A percentile compares a stretch with the other conserved stretches of the same genome.
Conservation (phyloP, 2,329 filamentous ascomycete species). For the Penicillium palitans region DNA sequence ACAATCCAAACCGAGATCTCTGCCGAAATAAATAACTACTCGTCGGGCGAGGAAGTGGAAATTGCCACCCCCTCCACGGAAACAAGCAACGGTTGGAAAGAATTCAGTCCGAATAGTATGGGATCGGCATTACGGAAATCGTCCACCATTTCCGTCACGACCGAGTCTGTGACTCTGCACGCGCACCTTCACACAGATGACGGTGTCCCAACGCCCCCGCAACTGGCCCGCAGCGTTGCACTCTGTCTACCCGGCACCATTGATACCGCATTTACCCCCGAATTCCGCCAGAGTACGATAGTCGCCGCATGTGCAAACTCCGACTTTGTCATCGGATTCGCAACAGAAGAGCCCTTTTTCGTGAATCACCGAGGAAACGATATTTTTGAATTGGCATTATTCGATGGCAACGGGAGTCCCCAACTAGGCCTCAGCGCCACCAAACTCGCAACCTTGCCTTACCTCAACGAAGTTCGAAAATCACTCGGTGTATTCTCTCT, state of each 20-base stretch:
- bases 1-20: slow-evolving; percentile 46
- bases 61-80: slow-evolving; percentile 7
- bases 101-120: slow-evolving; percentile 28
- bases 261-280: slow-evolving; percentile 34
- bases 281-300: slow-evolving; percentile 38
- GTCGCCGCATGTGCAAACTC: slow-evolving; percentile 42
- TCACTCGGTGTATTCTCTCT: slow-evolving; percentile 33
- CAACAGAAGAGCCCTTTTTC: slow-evolving; percentile 40
- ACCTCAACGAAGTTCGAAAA: slow-evolving; percentile 16
- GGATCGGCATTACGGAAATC: slow-evolving; percentile 36
- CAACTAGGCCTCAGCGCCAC: slow-evolving; percentile 11
- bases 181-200: slow-evolving; percentile 27
- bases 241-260: slow-evolving; percentile 37
- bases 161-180: slow-evolving; percentile 39
- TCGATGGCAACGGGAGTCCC: slow-evolving; percentile 18
- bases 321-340: slow-evolving; percentile 44
- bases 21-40: slow-evolving; percentile 25
- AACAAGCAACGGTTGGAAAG: slow-evolving; percentile 22
- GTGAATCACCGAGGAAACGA: slow-evolving; percentile 31
- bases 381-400: slow-evolving; percentile 27
- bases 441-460: slow-evolving; percentile 16
- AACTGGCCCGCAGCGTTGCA: slow-evolving; percentile 39
- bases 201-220: slow-evolving; percentile 35
- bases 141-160: slow-evolving; percentile 45
- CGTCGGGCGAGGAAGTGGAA: slow-evolving; percentile 14